Percentiles rank a stretch among this genome's conserved stretches.
These are phyloP conservation scores for Diaporthe citri DNA, from an alignment of 2,329 filamentous ascomycete genomes.

Conservation along the genomic window DNA sequence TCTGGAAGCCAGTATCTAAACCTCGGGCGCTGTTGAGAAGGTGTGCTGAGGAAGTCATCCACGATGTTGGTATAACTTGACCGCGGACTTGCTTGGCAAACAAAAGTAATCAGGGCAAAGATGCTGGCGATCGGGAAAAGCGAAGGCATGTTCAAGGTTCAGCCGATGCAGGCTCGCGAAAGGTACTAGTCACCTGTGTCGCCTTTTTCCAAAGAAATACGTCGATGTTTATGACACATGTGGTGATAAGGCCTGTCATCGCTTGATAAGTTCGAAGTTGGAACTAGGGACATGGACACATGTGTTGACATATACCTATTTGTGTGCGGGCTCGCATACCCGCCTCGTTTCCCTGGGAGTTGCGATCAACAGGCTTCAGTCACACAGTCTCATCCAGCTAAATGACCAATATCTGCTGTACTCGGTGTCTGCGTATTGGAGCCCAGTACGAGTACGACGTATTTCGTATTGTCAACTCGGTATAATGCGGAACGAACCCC, in stretches of 20 bases:
- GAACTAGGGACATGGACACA: not conserved
- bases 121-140: not conserved
- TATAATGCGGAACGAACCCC: not conserved
- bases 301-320: not conserved
- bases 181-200: no score
- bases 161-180: not conserved
- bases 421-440: not conserved
- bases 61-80: not conserved
- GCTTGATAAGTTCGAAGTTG: not conserved
- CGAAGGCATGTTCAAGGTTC: not conserved
- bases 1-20: conserved; percentile 22
- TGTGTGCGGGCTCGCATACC: not conserved
- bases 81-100: not conserved
- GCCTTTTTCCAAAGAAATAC: not conserved
- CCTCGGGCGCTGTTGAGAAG: not conserved
- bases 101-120: not conserved
- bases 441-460: not conserved
- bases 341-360: not conserved
- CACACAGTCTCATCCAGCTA: not conserved
- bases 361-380: not conserved
- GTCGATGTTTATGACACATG: not conserved
- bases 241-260: not conserved
- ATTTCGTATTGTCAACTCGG: not conserved
- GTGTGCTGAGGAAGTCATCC: not conserved
- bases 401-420: not conserved